These are phyloP conservation scores for Citrus hindsii DNA, from an alignment of 345 rosid species.

Conservation along the genomic window DNA sequence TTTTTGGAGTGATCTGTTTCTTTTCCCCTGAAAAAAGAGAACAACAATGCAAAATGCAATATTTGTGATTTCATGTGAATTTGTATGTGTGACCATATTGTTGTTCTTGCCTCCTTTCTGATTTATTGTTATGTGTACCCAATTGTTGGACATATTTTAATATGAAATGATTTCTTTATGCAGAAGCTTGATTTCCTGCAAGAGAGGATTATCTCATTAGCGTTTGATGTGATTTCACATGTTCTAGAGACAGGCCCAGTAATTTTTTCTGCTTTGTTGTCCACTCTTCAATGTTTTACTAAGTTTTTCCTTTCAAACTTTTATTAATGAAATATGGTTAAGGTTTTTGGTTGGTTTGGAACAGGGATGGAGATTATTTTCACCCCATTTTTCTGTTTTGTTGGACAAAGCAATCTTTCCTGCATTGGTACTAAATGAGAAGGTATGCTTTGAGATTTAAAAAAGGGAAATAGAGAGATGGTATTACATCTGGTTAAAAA, in stretches of 20 bases:
- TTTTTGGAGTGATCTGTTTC: neutral
- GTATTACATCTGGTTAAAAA: neutral
- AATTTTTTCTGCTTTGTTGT: constrained; percentile 28
- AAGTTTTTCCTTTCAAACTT: constrained; percentile 1
- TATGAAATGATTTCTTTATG: constrained; percentile 19
- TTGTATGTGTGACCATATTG: neutral
- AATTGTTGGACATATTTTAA: constrained; percentile 3
- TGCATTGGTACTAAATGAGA: constrained; percentile 65
- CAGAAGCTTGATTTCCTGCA: constrained; percentile 64
- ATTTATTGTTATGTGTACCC: constrained; percentile 10
- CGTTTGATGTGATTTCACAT: constrained; percentile 72
- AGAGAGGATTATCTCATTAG: constrained; percentile 75
- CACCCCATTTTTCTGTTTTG: constrained; percentile 71
- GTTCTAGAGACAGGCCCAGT: constrained; percentile 87
- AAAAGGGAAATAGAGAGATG: neutral
- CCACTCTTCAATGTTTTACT: neutral
- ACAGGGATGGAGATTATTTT: constrained; percentile 92
- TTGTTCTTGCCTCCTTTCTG: neutral
- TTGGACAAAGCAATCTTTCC: constrained; percentile 83
- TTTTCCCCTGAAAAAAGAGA: neutral
- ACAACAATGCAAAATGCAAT: neutral
- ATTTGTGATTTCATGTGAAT: neutral
- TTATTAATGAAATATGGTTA: neutral
- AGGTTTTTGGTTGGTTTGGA: constrained; percentile 17
- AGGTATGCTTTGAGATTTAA: constrained; percentile 35